Base-by-base conservation (phyloP, 495 filamentous ascomycete species). In the Zalerion maritima region DNA sequence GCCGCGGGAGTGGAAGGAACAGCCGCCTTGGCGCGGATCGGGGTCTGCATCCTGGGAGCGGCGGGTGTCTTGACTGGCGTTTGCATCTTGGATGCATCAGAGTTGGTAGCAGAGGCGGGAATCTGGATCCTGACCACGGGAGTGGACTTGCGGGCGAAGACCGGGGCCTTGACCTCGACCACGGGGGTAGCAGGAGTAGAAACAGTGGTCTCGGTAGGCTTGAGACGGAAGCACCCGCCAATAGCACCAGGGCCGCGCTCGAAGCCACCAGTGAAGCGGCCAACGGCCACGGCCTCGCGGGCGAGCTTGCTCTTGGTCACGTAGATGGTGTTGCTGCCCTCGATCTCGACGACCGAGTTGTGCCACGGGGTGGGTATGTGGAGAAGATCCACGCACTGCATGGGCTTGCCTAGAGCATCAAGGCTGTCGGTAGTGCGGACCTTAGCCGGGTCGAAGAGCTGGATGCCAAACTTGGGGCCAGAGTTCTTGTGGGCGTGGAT, bases 331-430 rank as follows among this genome's bases (percentile, higher is more conserved):
- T 44, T 19, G 18, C 38, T 40, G 2, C 49, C 52, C 2, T 34
- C 40, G 6, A 62, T 24, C 14, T 49, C 41, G 7, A 47, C 43
- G 6, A 62, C 41, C 10, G 34, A 46, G 31, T 58, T 60, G 26
- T 62, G 57, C 57, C 58, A 62, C 6, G 58, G 55, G 0, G 55
- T 59, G 0, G 58, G 55, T 9, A 60, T 51, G 22, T 62, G 55
- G 1, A 59, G 45, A 8, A 52, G 34, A 22, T 58, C 56, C 5
- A 29, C 45, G 3, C 31, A 36, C 5, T 30, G 32, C 33, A 37
- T 35, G 1, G 27, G 32, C 9, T 24, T 12, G 14, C 41, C 24
- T 7, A 36, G 10, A 5, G 27, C 30, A 10, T 30, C 33, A 6
- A 49, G 24, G n/a, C 34, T 37, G 15, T 47, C 30, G 33, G 46